Conservation (phyloP, 2,329 filamentous ascomycete species). For the Paramyrothecium sp. region DNA sequence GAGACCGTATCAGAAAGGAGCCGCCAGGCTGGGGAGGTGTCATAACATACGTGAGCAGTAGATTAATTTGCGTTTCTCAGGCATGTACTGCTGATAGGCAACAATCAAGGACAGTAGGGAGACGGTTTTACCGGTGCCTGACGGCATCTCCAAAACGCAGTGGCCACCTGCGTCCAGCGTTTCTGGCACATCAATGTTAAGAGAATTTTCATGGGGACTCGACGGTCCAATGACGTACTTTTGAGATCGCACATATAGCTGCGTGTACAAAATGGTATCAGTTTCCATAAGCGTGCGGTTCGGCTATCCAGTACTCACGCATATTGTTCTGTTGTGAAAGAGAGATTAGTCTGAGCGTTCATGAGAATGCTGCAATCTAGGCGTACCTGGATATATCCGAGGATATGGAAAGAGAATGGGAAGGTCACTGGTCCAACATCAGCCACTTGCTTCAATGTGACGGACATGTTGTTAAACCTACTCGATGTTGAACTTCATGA, state of each 20-base stretch:
- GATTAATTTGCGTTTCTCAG: constrained; percentile 91
- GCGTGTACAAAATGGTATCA: constrained; percentile 4
- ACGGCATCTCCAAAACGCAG: constrained; percentile 98
- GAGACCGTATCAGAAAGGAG: background rate
- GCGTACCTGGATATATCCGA: constrained; percentile 55
- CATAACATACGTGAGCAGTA: constrained; percentile 79
- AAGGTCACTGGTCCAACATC: constrained; percentile 44
- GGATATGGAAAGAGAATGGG: constrained; percentile 59
- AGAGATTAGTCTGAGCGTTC: constrained; percentile 10
- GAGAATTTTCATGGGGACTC: background rate
- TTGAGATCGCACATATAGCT: constrained; percentile 60
- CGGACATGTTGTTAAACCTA: constrained; percentile 20
- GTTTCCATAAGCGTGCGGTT: background rate
- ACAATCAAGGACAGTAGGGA: constrained; percentile 93
- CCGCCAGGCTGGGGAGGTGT: background rate
- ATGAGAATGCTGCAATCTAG: background rate
- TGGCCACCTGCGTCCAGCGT: constrained; percentile 94
- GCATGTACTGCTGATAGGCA: constrained; percentile 92
- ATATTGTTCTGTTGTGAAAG: constrained; percentile 47
- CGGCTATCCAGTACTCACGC: constrained; percentile 33
- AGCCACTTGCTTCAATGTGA: constrained; percentile 8
- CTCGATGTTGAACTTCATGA: constrained; percentile 54
- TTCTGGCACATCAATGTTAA: constrained; percentile 30
- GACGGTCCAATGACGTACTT: constrained; percentile 31
- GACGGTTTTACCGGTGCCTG: constrained; percentile 95